Percentiles rank a stretch among this genome's conserved stretches.
Evolutionary conservation across 192 early-diverging fungal species (phyloP).

Genomic region (Coemansia sp.): DNA sequence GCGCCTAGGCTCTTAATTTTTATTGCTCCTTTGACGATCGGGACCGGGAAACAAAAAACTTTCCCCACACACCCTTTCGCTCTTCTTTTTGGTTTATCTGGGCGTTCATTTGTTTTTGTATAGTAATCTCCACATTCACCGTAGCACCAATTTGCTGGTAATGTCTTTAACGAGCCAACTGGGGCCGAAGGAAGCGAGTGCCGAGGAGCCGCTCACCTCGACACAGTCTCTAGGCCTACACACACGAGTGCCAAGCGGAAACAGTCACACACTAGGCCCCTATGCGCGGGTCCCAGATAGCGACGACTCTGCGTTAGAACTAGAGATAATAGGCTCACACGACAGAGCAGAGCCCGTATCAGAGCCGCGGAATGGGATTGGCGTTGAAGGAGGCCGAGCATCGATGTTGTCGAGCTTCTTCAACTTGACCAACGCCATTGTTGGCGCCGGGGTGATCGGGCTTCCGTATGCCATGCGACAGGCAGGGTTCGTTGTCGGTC

Average conservation of each 20-base stretch:
- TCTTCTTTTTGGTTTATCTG: neutral
- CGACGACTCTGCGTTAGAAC: neutral
- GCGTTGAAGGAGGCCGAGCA: constrained; percentile 10
- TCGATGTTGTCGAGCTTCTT: constrained; percentile 58
- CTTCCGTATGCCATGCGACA: constrained; percentile 82
- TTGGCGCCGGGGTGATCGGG: constrained; percentile 86
- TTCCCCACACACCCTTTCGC: neutral
- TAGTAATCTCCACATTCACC: neutral
- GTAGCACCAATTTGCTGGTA: neutral
- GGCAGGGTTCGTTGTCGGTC: constrained; percentile 65
- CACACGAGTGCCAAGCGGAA: neutral
- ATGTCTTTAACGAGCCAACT: neutral
- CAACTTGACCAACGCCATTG: constrained; percentile 92
- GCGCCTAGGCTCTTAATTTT: neutral
- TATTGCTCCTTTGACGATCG: neutral
- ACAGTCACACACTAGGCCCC: neutral
- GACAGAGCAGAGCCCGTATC: neutral
- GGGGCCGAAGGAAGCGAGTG: neutral
- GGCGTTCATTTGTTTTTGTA: neutral
- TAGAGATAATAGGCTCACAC: neutral
- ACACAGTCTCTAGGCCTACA: neutral
- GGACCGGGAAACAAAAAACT: neutral
- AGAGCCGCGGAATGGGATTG: neutral
- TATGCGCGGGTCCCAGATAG: neutral
- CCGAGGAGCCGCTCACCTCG: neutral